Conservation (phyloP, 2,329 filamentous ascomycete genomes). For the Colletotrichum gloeosporioides region DNA sequence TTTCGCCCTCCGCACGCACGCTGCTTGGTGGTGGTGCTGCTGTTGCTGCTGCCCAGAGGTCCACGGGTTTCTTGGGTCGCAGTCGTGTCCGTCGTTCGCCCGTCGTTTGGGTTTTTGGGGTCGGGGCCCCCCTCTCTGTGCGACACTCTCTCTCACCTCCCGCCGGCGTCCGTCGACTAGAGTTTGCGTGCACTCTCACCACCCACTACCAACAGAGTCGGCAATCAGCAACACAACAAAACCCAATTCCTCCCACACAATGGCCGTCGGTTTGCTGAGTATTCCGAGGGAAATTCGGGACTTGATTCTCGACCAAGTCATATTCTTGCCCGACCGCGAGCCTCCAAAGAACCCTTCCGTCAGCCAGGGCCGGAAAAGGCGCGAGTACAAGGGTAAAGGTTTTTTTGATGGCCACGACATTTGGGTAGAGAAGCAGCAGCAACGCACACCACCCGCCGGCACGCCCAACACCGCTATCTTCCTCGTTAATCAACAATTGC, state of each 20-base stretch:
- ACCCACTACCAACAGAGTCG: neutral
- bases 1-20: neutral
- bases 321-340: conserved; percentile 16
- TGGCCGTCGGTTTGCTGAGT: conserved; percentile 17
- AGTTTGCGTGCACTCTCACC: neutral
- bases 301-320: conserved; percentile 19
- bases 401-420: conserved; percentile 24
- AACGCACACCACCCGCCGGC: conserved; percentile 3
- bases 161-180: neutral
- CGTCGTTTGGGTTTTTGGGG: neutral
- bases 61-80: neutral
- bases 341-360: conserved; percentile 6
- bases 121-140: neutral
- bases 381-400: conserved; percentile 20
- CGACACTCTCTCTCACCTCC: neutral
- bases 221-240: neutral
- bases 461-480: conserved; percentile 17
- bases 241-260: neutral
- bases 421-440: conserved; percentile 14
- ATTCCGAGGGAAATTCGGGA: conserved; percentile 23
- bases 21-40: neutral
- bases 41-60: neutral
- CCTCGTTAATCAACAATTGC: conserved; percentile 22
- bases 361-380: conserved; percentile 20
- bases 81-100: neutral